A percentile compares a stretch with the other conserved stretches of the same genome.
Evolutionary conservation across 2,329 filamentous ascomycete genomes (phyloP).

Genomic region (Hypomyces rosellus): DNA sequence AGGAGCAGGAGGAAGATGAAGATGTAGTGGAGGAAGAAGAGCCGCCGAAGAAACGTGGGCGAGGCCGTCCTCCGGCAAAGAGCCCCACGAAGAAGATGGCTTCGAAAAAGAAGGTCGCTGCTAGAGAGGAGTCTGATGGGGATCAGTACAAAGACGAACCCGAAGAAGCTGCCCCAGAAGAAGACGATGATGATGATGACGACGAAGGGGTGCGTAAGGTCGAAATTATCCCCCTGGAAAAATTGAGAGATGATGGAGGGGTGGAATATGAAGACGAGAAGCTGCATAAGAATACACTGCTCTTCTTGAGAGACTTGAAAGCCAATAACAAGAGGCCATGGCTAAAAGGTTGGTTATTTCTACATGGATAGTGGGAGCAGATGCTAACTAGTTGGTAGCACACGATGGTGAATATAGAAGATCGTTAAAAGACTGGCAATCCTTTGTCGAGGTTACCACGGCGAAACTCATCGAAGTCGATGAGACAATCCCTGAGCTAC

Average conservation of each 20-base stretch:
- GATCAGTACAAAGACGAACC: conserved; percentile 19
- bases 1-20: background rate
- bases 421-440: conserved; percentile 73
- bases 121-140: conserved; percentile 14
- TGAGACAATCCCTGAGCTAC: conserved; percentile 78
- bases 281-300: conserved; percentile 51
- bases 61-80: conserved; percentile 16
- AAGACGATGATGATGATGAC: conserved; percentile 31
- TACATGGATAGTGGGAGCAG: background rate
- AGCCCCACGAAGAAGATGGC: conserved; percentile 14
- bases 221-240: conserved; percentile 29
- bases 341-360: conserved; percentile 44
- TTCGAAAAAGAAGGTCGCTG: conserved; percentile 10
- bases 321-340: conserved; percentile 53
- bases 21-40: conserved; percentile 9
- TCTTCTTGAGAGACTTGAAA: conserved; percentile 53
- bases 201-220: conserved; percentile 30
- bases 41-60: conserved; percentile 22
- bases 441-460: conserved; percentile 67
- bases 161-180: conserved; percentile 15
- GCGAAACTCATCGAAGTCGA: conserved; percentile 66
- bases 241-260: conserved; percentile 28
- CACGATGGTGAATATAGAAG: conserved; percentile 75
- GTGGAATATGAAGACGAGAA: conserved; percentile 44
- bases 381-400: conserved; percentile 38